Base-by-base conservation (phyloP, 2,329 filamentous ascomycete genomes). In the Botrytis pseudocinerea region DNA sequence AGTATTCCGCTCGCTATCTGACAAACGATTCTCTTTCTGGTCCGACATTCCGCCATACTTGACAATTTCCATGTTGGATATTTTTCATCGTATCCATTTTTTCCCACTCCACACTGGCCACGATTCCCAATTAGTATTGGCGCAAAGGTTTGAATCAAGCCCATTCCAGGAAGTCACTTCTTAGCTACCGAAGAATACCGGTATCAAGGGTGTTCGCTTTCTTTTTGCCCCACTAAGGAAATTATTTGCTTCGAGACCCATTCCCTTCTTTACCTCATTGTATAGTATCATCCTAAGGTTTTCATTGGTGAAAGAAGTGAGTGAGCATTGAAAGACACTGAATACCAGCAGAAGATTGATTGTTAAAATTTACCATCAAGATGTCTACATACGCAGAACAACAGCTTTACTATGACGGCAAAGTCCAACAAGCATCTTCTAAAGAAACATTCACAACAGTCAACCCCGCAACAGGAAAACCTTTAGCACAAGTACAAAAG, bases 371-470 rank as follows among this genome's bases (percentile, higher is more conserved):
- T 28, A 7, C 16, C 16, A 10, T 66, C 69, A 66, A 65, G 38
- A 71, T 71, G 61, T 66, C 73, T 68, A 70, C 84, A 80, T 86
- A 87, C 77, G 78, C 85, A 64, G 80, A 84, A 61, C 87, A 89
- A 76, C 88, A 92, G 80, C 90, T 94, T 76, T 96, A 92, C 83
- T 93, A 94, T 84, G 88, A 90, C 76, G 94, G 94, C 82, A 87
- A 88, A 80, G 83, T 86, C 62, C 92, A 93, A 79, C 83, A 86
- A 40, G 87, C 89, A 66, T 86, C 84, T 54, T 88, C 89, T 16
- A 83, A 86, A 60, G 85, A 86, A 74, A 90, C 90, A 64, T 95
- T 96, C 83, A 84, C 90, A 75, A 89, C 91, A 44, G 85, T 95
- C 80, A 87, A 96, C 80, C 94, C 94, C 57, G 89, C 93, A 68